Conservation (phyloP, 164 flowering plant genomes). For the Berberis vulgaris region DNA sequence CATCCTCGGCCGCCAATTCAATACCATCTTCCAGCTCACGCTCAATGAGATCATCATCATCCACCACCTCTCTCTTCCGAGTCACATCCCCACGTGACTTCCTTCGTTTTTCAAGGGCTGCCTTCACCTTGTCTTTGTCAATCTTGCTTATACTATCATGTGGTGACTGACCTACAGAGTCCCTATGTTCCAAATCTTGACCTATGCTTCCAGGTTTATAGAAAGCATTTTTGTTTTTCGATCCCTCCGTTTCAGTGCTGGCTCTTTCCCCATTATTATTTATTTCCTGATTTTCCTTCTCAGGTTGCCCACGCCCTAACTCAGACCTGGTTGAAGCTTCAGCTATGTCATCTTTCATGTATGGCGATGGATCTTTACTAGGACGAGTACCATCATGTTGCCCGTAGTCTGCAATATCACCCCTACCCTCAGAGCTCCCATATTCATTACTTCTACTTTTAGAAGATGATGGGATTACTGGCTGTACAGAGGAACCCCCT, state of each 20-base stretch:
- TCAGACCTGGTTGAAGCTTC: slow-evolving; percentile 24
- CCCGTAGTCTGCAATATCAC: slow-evolving; percentile 25
- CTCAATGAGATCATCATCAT: slow-evolving; percentile 86
- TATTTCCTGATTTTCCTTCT: slow-evolving; percentile 27
- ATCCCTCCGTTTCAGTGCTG: slow-evolving; percentile 28
- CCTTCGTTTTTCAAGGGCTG: slow-evolving; percentile 59
- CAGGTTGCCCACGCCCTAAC: slow-evolving; percentile 18
- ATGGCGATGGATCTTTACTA: slow-evolving; percentile 17
- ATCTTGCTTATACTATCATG: slow-evolving; percentile 54
- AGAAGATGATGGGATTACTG: slow-evolving; percentile 20
- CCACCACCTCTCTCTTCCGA: slow-evolving; percentile 51
- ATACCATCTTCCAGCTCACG: slow-evolving; percentile 83
- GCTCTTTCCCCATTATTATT: slow-evolving; percentile 26
- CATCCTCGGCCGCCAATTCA: slow-evolving; percentile 62
- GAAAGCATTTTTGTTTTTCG: slow-evolving; percentile 29
- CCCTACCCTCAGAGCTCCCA: slow-evolving; percentile 32
- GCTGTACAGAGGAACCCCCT: slow-evolving; percentile 15
- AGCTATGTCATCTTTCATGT: slow-evolving; percentile 17
- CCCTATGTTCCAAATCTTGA: slow-evolving; percentile 29
- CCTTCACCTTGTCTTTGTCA: slow-evolving; percentile 77
- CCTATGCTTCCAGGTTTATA: slow-evolving; percentile 12
- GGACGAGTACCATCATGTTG: slow-evolving; percentile 24
- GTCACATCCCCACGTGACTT: slow-evolving; percentile 47
- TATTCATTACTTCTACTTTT: slow-evolving; percentile 40
- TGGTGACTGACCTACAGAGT: slow-evolving; percentile 41